Percentiles rank a stretch among this genome's conserved stretches.
Evolutionary conservation across 2,329 filamentous ascomycete species (phyloP).

Genomic region (Hypomyces rosellus): DNA sequence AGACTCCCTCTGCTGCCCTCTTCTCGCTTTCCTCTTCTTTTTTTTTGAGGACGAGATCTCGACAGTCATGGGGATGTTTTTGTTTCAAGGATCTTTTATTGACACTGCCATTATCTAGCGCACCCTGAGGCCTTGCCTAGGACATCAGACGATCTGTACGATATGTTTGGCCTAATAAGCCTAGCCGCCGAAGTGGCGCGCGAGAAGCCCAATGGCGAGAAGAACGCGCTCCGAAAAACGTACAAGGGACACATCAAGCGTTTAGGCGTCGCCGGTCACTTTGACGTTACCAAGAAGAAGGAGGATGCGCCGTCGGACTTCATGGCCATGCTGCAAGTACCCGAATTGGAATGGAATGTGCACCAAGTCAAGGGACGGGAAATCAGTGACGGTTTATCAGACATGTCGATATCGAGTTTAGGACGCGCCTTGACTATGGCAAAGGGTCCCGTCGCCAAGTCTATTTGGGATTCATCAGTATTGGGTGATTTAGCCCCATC

Average conservation of each 20-base stretch:
- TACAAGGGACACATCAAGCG: conserved; percentile 65
- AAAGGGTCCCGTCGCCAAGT: conserved; percentile 49
- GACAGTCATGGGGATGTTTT: conserved; percentile 21
- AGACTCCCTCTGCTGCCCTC: conserved; percentile 45
- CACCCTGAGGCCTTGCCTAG: conserved; percentile 42
- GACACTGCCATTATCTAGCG: conserved; percentile 40
- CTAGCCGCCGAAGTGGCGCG: conserved; percentile 58
- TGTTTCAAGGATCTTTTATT: conserved; percentile 32
- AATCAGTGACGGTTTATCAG: conserved; percentile 46
- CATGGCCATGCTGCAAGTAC: conserved; percentile 42
- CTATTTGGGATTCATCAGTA: conserved; percentile 51
- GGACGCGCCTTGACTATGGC: conserved; percentile 50
- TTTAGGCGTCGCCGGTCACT: conserved; percentile 55
- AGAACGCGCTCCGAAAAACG: conserved; percentile 60
- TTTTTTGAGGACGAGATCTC: conserved; percentile 18
- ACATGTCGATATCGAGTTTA: conserved; percentile 37
- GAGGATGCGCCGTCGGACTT: conserved; percentile 46
- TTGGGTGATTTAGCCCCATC: conserved; percentile 49
- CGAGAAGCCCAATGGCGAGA: conserved; percentile 58
- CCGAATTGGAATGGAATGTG: conserved; percentile 52
- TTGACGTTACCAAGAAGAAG: conserved; percentile 52
- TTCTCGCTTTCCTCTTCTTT: conserved; percentile 19
- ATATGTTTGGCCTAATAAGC: conserved; percentile 48
- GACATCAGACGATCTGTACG: conserved; percentile 52
- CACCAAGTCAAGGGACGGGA: conserved; percentile 49